Base-by-base conservation (phyloP, 495 filamentous ascomycete genomes). In the Hyaloscypha variabilis region DNA sequence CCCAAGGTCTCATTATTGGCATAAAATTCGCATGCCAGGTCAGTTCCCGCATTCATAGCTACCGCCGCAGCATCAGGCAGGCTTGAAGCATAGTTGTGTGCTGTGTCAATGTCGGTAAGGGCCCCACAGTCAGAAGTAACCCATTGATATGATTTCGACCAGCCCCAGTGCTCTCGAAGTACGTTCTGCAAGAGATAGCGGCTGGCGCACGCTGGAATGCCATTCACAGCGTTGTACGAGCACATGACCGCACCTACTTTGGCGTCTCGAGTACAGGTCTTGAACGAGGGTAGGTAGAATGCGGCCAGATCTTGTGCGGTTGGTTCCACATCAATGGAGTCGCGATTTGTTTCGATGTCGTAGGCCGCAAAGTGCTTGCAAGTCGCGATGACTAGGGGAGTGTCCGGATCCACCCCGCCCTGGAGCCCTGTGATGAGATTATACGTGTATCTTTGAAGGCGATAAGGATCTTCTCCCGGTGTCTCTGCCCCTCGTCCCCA, bases 331-430 rank as follows among this genome's bases (percentile, higher is more conserved):
- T 88, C 81, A 65, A 83, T 84, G 3, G 80, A 81, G 51, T 85
- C 79, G 0, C 85, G 77, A 4, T 75, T 77, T 61, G 83, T 84
- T 36, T 91, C 88, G 8, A 90, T 77, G 62, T 90, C 87, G 66
- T 90, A 88, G 0, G 82, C 86, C 14, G 82, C 86, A 63, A 76
- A 89, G 70, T 89, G 86, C 68, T 88, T 89, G 55, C 83, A 85
- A 1, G 83, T 89, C 8, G 86, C 83, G 8, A 86, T 79, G n/a
- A 89, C 69, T 68, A 84, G 86, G 1, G 71, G 67, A 25, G 65
- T 55, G 19, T 63, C 50, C 36, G 67, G 68, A 25, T 83, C 50
- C 26, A 84, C 73, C 2, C 81, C 82, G n/a, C 86, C 87, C 66
- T 90, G 83, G 14, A 90, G 76, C 28, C 85, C 87, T 2, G 78